Evolutionary conservation across 2,329 filamentous ascomycete species (phyloP), one percentile per base, ranked within the genome.

Genomic region (Xylaria sp.): DNA sequence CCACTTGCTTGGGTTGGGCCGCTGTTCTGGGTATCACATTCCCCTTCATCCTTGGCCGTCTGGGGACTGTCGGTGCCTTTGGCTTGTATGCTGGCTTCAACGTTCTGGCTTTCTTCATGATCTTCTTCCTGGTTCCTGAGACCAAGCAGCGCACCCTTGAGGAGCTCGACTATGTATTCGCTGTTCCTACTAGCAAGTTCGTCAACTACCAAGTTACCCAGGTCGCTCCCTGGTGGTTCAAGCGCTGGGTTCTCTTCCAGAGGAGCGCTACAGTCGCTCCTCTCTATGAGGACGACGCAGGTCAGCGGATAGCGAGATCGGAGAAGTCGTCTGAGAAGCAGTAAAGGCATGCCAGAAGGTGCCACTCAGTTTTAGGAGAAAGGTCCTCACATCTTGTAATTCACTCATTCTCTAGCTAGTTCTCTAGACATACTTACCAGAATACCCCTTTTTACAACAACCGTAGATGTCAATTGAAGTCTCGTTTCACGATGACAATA

Each of bases 1-100:
- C 90, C 1, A 91, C 88, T 0, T 91, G 88, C 70, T 82, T 91
- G 8, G 85, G 85, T 74, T 88, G 85, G 84, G 87, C 87, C 0
- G 83, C 86, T 0, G 85, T 92, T 0, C 80, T 90, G 54, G 85
- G 86, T n/a, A 86, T 92, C 60, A 91, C 88, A 0, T 89, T 90
- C 74, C 89, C 88, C 1, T 81, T 86, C 55, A 85, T 90, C 79
- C 78, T 90, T 13, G 77, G 78, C 2, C 74, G 76, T 12, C 70
- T 86, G 0, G 78, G 80, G 2, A 81, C 84, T 1, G 75, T 84
- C 3, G 86, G 86, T 1, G 83, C 86, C 0, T 79, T 81, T 65
- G 81, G 80, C 0, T 81, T 84, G 71, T 86, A 86, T 54, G 84
- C 84, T 0, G 84, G 79, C 1, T 81, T 85, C 40, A 86, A 86